phyloP scores from a whole-genome alignment of 2,329 filamentous ascomycete species.

The Mollisiaceae sp. region DNA sequence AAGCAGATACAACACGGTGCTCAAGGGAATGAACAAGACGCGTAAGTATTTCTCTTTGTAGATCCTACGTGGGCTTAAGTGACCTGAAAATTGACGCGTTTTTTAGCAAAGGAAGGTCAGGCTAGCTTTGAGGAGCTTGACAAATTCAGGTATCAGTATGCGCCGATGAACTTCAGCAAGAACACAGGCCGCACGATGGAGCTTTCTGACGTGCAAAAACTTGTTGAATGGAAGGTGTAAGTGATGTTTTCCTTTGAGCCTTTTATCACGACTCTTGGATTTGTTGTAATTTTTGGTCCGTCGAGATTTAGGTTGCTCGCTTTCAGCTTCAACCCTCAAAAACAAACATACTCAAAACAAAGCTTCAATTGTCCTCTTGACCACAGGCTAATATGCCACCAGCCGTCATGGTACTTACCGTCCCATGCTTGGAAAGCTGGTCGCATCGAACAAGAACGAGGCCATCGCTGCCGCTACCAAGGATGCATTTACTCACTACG shows the following conservation, averaged over 20 bases:
- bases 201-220: constrained; percentile 60
- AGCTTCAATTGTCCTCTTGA: not conserved
- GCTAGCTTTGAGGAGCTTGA: constrained; percentile 60
- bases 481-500: constrained; percentile 56
- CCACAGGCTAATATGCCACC: constrained; percentile 18
- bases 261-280: constrained; percentile 17
- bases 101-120: constrained; percentile 35
- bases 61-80: not conserved
- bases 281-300: constrained; percentile 21
- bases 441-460: constrained; percentile 57
- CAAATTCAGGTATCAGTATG: constrained; percentile 60
- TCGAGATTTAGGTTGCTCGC: constrained; percentile 8
- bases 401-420: constrained; percentile 64
- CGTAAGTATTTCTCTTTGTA: constrained; percentile 30
- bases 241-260: constrained; percentile 40
- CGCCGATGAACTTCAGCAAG: constrained; percentile 53
- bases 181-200: constrained; percentile 49
- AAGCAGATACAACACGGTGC: constrained; percentile 35
- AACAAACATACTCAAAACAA: constrained; percentile 4
- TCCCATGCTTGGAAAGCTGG: constrained; percentile 63
- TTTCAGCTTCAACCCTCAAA: constrained; percentile 3
- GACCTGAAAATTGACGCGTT: constrained; percentile 26
- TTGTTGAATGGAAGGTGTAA: constrained; percentile 77
- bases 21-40: constrained; percentile 32
- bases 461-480: constrained; percentile 54